Evolutionary conservation across 345 rosid genomes (phyloP), one percentile per base, ranked within the genome.

Genomic region (Trapa incisa): DNA sequence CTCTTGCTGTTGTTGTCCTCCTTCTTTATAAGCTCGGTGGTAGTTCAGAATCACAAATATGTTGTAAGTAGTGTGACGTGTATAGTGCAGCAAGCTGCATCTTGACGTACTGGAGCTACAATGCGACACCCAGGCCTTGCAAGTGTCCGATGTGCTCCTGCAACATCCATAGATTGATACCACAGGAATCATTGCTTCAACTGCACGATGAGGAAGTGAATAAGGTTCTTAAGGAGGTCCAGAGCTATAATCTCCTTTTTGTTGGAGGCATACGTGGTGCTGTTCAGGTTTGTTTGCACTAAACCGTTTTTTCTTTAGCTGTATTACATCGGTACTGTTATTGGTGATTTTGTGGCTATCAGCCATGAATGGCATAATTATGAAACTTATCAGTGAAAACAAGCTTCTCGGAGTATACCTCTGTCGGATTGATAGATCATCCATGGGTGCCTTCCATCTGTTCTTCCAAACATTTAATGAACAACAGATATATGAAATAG

Each of bases 91-190:
- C 82, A 14, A 80, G 73, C 62, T 92, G 96, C 79, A 89, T 92
- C 69, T 74, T 92, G 86, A 94, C 85, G 78, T 86, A 79, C 67
- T 92, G 98, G 98, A 92, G 81, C 74, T 92, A 92, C 66, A 82
- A 84, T 53, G 83, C 94, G 36, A 79, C 86, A 52, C 79, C 95
- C 32, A 84, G 66, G 69, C 94, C 94, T 67, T 89, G 96, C 73
- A 92, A 89, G 81, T 92, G 96, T 70, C 98, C 98, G 37, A 83
- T 89, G 96, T 92, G 98, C 72, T 75, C 86, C 57, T 70, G 78
- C 4, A 75, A 76, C 47, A 89, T 92, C 43, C 77, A 76, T 58
- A 83, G 73, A 78, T 65, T 92, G 74, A 76, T 79, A 36, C 92
- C 92, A 0, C 86, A 82, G 72, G 71, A 83, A 33, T 82, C 87